Conservation (phyloP, 352 stramenopile genomes). For the Phytophthora colocasiae region DNA sequence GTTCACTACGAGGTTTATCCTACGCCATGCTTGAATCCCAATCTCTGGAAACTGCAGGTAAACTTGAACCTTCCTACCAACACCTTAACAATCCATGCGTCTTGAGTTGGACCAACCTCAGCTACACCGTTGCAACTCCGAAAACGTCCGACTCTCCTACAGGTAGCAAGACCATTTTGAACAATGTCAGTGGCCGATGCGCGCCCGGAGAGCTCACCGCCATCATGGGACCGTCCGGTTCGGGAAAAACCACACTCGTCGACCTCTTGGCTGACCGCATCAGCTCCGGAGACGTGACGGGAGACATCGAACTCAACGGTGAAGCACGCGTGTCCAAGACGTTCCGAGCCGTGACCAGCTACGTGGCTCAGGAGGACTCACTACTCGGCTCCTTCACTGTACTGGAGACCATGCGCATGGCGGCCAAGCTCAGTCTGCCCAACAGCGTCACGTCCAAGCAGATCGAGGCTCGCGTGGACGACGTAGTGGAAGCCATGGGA, state of each 20-base stretch:
- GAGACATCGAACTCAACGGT: conserved; percentile 66
- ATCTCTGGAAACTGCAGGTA: conserved; percentile 13
- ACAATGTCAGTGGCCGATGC: conserved; percentile 62
- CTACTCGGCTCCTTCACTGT: conserved; percentile 75
- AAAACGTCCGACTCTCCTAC: conserved; percentile 7
- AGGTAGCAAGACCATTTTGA: conserved; percentile 51
- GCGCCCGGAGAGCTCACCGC: conserved; percentile 62
- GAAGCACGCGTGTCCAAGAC: conserved; percentile 32
- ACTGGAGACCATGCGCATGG: conserved; percentile 69
- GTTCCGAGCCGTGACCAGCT: conserved; percentile 57
- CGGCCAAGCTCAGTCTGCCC: conserved; percentile 62
- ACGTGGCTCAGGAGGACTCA: conserved; percentile 77
- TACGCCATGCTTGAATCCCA: conserved; percentile 15
- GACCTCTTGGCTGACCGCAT: conserved; percentile 72
- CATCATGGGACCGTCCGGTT: conserved; percentile 71
- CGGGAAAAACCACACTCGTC: conserved; percentile 69
- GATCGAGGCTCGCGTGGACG: conserved; percentile 45
- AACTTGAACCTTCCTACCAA: conserved; percentile 18
- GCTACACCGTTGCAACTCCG: conserved; percentile 1
- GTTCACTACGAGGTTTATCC: background rate
- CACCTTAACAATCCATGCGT: conserved; percentile 21
- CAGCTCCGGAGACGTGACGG: conserved; percentile 48
- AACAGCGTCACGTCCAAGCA: conserved; percentile 34
- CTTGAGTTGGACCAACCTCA: conserved; percentile 22
- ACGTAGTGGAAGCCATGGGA: conserved; percentile 67